A percentile compares a stretch with the other conserved stretches of the same genome.
Conservation (phyloP, 1,139 yeast species). For the Taphrina deformans region DNA sequence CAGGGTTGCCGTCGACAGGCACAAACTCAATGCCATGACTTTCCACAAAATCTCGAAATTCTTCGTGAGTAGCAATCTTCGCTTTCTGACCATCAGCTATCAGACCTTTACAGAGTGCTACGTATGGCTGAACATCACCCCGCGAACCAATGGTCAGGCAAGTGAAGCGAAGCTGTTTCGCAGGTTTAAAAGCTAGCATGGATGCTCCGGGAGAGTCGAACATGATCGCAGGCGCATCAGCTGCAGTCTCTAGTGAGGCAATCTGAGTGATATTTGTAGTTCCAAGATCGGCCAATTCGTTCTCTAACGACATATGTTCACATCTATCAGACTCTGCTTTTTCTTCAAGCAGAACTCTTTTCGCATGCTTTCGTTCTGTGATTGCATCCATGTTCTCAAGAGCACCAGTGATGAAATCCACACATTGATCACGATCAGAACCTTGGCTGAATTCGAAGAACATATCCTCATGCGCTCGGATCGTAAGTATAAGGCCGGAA, state of each 20-base stretch:
- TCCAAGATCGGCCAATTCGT: conserved; percentile 13
- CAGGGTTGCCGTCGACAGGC: conserved; percentile 88
- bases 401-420: conserved; percentile 40
- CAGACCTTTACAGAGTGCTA: conserved; percentile 80
- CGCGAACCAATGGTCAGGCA: conserved; percentile 87
- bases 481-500: conserved; percentile 65
- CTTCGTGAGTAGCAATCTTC: conserved; percentile 80
- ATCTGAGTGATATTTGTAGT: conserved; percentile 32
- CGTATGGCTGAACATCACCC: conserved; percentile 95
- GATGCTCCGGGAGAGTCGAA: conserved; percentile 38
- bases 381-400: conserved; percentile 2
- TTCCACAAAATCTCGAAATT: conserved; percentile 73
- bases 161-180: conserved; percentile 57
- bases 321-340: conserved; percentile 38
- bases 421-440: conserved; percentile 74
- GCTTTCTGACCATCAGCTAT: conserved; percentile 77
- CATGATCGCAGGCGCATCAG: conserved; percentile 38
- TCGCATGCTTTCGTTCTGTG: conserved; percentile 1
- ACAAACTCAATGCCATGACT: conserved; percentile 66
- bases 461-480: conserved; percentile 74
- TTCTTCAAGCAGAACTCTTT: background rate
- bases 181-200: conserved; percentile 36
- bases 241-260: conserved; percentile 8
- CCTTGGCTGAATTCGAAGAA: conserved; percentile 69
- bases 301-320: conserved; percentile 41